Evolutionary conservation across 139 green algal genomes (phyloP), one percentile per base, ranked within the genome.

Genomic region (Zygnema circumcarinatum): DNA sequence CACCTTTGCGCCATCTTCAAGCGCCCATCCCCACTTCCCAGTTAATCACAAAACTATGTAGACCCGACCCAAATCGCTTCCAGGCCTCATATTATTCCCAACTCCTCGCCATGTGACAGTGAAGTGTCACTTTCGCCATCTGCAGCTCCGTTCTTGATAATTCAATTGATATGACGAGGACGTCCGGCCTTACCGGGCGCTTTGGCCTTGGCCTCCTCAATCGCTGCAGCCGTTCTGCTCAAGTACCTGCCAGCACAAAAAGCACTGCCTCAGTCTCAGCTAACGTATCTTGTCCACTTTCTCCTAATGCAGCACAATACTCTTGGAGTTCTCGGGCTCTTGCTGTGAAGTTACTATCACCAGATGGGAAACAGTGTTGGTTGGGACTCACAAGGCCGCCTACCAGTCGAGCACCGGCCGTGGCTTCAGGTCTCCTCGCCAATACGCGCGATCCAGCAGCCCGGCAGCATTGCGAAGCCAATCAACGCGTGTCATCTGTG

Each of bases 371-470:
- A 62, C 47, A 62, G 47, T 16, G 16, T n/a, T n/a, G n/a, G n/a
- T n/a, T 16, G 47, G 16, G 47, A 62, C 47, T 62, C 47, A 62
- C 47, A 62, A 62, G 47, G 47, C 7, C 16, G 7, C 47, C 47
- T 89, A 96, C 95, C 96, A 99, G 92, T 98, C 93, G 0, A 99
- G 96, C 1, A 95, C 95, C 29, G 96, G 96, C 38, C 96, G 86
- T 1, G 96, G 96, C 78, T 94, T 93, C 1, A 99, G 92, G 0
- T 93, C 97, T 2, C 96, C 96, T 35, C 80, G 87, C 97, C 97
- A 99, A 92, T 97, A 98, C 47, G 93, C 94, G 1, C 54, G 20
- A 69, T 98, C 92, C 22, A 92, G 86, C 0, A 98, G 86, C 0
- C 96, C 96, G 0, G 92, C 91, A 1, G 95, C 96, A 85, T 98